Evolutionary conservation across 2,329 filamentous ascomycete species (phyloP), one percentile per base, ranked within the genome.

Genomic region (Emmonsiellopsis sp.): DNA sequence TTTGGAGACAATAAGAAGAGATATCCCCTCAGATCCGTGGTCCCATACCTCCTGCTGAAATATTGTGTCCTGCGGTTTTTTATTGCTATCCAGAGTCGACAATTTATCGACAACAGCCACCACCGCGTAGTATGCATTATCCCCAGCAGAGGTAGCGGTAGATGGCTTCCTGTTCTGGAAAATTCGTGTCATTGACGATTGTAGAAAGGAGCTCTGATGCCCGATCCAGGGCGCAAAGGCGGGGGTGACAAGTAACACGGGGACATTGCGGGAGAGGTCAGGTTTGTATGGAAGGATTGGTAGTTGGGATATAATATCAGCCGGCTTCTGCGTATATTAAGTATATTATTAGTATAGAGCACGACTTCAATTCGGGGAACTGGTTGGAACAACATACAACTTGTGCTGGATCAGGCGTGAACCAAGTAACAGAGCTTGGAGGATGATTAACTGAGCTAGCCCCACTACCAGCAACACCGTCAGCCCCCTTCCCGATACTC

Each of bases 91-190:
- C 46, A 53, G 42, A 37, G 54, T 46, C 58, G 70, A 66, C 27
- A 73, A 56, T 54, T 63, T 64, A 52, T 73, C 70, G 31, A 73
- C 58, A 8, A 73, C 61, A 13, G 69, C 69, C 17, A 63, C 63
- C 48, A 71, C 57, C 5, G 66, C 62, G 48, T 69, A 60, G 11
- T 64, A 37, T 8, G 51, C 45, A 34, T 37, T n/a, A 7, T n/a
- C 17, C 3, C 37, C 27, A 6, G 31, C 33, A 43, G 60, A 49
- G n/a, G 52, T 56, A 3, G 36, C 32, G n/a, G 52, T 56, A 3
- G 36, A 27, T 2, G 50, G 54, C 1, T 53, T 17, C 9, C 59
- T 40, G 14, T 58, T 49, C 9, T 44, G 47, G 53, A 66, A 64
- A 7, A 70, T 49, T 36, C 58, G 60, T 44, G 60, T 60, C 34